Percentiles rank a stretch among this genome's conserved stretches.
Conservation (phyloP, 176 grass and related monocot genomes). For the barley (Hordeum vulgare) region DNA sequence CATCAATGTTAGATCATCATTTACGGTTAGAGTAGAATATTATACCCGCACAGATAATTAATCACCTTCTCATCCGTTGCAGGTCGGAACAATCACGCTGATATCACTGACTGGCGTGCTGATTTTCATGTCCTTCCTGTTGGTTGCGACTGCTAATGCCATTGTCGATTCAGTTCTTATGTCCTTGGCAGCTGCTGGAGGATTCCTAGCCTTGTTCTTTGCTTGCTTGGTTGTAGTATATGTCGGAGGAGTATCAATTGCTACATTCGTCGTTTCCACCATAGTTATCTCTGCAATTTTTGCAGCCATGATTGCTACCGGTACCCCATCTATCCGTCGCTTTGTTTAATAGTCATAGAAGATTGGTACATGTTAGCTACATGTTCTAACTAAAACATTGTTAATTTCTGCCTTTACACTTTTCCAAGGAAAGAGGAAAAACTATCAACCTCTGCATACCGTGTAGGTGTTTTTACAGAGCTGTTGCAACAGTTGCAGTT, state of each 20-base stretch:
- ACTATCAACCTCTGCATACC: no score
- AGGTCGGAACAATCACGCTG: constrained; percentile 69
- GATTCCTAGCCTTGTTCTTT: constrained; percentile 89
- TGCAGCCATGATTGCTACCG: constrained; percentile 53
- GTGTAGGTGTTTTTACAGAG: no score
- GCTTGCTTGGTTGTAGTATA: constrained; percentile 67
- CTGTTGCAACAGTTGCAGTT: no score
- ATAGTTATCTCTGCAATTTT: constrained; percentile 58
- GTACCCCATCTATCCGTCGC: constrained; percentile 22
- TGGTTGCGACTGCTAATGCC: constrained; percentile 68
- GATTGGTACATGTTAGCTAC: no score
- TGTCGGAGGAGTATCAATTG: constrained; percentile 61
- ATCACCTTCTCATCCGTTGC: constrained; percentile 4
- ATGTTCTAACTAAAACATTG: no score
- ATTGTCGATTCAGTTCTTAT: constrained; percentile 63
- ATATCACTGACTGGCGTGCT: constrained; percentile 61
- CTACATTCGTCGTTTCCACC: constrained; percentile 51
- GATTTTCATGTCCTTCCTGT: constrained; percentile 72
- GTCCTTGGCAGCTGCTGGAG: constrained; percentile 79
- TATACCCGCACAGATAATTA: not conserved
- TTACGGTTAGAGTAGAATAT: not conserved
- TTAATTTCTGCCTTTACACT: no score
- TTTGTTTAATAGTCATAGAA: no score
- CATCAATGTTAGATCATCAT: not conserved
- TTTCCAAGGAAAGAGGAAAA: no score